These are phyloP conservation scores for Lophiotrema nucula DNA, from an alignment of 495 filamentous ascomycete species.

Conservation along the genomic window DNA sequence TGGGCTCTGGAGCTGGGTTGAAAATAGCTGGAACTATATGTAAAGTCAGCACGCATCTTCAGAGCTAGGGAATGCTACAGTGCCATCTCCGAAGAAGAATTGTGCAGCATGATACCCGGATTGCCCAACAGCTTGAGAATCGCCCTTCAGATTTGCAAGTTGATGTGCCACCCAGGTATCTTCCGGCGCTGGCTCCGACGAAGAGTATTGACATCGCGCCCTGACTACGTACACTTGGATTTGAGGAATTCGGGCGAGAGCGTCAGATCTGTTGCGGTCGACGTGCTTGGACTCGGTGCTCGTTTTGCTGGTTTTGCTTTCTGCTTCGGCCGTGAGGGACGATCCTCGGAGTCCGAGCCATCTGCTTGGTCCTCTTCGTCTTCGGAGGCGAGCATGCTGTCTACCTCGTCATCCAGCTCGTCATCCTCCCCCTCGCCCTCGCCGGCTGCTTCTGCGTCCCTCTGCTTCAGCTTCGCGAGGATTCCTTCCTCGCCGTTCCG, in stretches of 20 bases:
- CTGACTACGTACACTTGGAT: too few species aligned
- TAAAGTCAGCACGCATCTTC: too few species aligned
- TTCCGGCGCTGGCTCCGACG: too few species aligned
- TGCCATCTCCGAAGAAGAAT: too few species aligned
- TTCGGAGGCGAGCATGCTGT: conserved; percentile 66
- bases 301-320: conserved; percentile 22
- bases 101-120: too few species aligned
- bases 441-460: conserved; percentile 45
- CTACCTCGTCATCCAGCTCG: conserved; percentile 55
- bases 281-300: conserved; percentile 30
- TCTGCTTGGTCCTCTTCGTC: conserved; percentile 49
- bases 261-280: conserved; percentile 40
- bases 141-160: too few species aligned
- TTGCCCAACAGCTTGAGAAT: too few species aligned
- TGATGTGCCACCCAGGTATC: too few species aligned
- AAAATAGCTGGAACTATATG: conserved; percentile 87
- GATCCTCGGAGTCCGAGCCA: conserved; percentile 13
- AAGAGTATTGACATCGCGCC: too few species aligned
- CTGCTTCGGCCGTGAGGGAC: conserved; percentile 10
- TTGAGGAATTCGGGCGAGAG: conserved; percentile 45
- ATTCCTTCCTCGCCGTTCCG: conserved; percentile 56
- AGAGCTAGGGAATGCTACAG: too few species aligned
- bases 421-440: conserved; percentile 46
- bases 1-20: conserved; percentile 59
- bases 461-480: conserved; percentile 45